Evolutionary conservation across 2,329 filamentous ascomycete genomes (phyloP).

Genomic region (Cadophora malorum): DNA sequence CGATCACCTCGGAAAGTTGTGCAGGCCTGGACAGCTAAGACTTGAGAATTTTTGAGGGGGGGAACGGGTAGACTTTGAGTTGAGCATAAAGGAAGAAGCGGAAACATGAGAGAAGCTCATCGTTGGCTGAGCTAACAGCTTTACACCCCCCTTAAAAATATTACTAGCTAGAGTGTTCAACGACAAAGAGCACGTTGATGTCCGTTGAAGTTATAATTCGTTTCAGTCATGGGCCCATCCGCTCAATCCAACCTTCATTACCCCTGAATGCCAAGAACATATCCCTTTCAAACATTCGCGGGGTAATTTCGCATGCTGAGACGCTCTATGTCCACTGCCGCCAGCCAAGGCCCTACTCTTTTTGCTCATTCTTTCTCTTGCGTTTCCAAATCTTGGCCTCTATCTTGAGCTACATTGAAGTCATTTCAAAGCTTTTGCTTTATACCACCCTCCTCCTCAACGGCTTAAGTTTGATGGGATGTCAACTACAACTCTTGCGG

Average conservation of each 20-base stretch:
- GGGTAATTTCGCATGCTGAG: background rate
- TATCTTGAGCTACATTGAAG: background rate
- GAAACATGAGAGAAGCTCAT: background rate
- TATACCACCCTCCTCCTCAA: background rate
- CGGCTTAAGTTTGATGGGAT: too few species aligned
- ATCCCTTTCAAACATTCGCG: constrained; percentile 7
- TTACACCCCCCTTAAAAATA: background rate
- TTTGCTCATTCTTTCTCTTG: background rate
- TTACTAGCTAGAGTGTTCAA: background rate
- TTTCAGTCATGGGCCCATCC: background rate
- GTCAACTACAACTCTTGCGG: background rate
- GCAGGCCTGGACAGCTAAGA: constrained; percentile 54
- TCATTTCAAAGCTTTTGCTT: background rate
- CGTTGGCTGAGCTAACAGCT: background rate
- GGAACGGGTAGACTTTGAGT: background rate
- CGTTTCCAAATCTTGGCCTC: background rate
- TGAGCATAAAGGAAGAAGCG: background rate
- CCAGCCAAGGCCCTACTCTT: background rate
- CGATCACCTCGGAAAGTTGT: constrained; percentile 57
- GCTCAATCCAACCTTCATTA: background rate
- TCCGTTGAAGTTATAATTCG: background rate
- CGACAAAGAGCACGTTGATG: background rate
- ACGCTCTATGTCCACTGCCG: background rate
- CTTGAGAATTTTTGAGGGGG: background rate
- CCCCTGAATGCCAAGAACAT: constrained; percentile 7